Percentiles rank a stretch among this genome's conserved stretches.
These are phyloP conservation scores for Ploettnerulaceae sp. DNA, from an alignment of 2,329 filamentous ascomycete genomes.

Conservation along the genomic window DNA sequence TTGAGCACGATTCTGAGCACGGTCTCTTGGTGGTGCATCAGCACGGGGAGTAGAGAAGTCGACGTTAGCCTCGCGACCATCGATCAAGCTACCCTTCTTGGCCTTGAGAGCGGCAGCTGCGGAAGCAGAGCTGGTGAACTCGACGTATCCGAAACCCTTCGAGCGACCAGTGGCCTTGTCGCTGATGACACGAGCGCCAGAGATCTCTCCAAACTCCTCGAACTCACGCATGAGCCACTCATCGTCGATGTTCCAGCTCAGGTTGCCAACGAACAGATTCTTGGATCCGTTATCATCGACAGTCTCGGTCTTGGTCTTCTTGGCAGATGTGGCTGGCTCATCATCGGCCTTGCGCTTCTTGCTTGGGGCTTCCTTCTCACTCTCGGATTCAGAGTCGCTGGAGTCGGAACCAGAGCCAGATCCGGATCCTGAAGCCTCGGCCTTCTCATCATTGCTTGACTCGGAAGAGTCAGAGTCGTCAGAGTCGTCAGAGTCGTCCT, in stretches of 20 bases:
- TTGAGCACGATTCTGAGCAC: constrained; percentile 46
- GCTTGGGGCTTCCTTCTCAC: constrained; percentile 37
- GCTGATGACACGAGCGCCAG: constrained; percentile 60
- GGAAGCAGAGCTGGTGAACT: constrained; percentile 56
- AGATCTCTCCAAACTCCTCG: constrained; percentile 61
- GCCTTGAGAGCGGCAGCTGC: constrained; percentile 59
- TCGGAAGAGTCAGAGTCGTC: constrained; percentile 23
- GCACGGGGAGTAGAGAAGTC: constrained; percentile 63
- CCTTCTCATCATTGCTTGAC: constrained; percentile 17
- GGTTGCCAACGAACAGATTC: constrained; percentile 68
- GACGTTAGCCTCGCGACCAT: constrained; percentile 63
- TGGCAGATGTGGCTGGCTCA: constrained; percentile 39
- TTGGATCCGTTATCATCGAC: constrained; percentile 41
- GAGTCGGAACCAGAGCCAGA: constrained; percentile 25
- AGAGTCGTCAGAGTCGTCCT: constrained; percentile 24
- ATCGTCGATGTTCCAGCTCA: constrained; percentile 73
- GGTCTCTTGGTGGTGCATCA: constrained; percentile 43
- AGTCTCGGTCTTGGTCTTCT: constrained; percentile 49
- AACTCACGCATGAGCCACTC: constrained; percentile 67
- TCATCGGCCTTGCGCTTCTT: constrained; percentile 58
- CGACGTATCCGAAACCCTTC: constrained; percentile 71
- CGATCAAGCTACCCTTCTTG: constrained; percentile 60
- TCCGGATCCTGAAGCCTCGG: constrained; percentile 14
- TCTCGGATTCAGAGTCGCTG: constrained; percentile 21
- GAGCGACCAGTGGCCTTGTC: constrained; percentile 62